Conservation (phyloP, 108 stramenopile genomes). For the Cyclotella sp. region DNA sequence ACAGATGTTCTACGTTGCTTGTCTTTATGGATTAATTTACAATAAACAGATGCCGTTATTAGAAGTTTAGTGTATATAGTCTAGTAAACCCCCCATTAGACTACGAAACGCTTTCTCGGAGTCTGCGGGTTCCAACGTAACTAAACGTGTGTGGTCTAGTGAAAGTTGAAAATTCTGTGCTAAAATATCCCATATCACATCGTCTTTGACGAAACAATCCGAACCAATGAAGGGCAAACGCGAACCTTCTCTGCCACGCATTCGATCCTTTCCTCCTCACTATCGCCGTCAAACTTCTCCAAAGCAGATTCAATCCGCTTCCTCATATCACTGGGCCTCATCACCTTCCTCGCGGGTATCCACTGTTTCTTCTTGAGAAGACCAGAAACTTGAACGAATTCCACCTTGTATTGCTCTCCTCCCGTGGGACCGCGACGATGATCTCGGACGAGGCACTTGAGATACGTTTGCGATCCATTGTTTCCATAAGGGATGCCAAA, state of each 20-base stretch:
- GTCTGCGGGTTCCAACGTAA: too few relatives aligned
- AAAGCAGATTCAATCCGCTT: slow-evolving; percentile 18
- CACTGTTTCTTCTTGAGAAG: slow-evolving; percentile 28
- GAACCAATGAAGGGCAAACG: neutral
- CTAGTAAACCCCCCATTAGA: too few relatives aligned
- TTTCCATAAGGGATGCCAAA: slow-evolving; percentile 30
- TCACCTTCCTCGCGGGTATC: slow-evolving; percentile 13
- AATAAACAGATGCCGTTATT: too few relatives aligned
- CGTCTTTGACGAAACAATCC: neutral
- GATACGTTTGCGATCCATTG: slow-evolving; percentile 13
- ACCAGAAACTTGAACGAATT: slow-evolving; percentile 7
- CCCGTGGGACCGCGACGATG: slow-evolving; percentile 7
- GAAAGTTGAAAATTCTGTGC: too few relatives aligned
- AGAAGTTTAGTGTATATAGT: too few relatives aligned
- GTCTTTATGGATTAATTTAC: too few relatives aligned
- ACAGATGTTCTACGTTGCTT: neutral
- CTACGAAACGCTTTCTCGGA: too few relatives aligned
- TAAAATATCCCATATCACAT: neutral
- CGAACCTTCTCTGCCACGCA: neutral
- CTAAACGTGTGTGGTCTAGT: too few relatives aligned
- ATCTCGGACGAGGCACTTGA: slow-evolving; percentile 20
- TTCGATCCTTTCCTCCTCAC: slow-evolving; percentile 1
- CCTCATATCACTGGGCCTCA: slow-evolving; percentile 4
- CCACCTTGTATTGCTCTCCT: slow-evolving; percentile 27
- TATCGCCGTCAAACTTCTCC: neutral